Base-by-base conservation (phyloP, 2,329 filamentous ascomycete genomes). In the Talaromyces sp. region DNA sequence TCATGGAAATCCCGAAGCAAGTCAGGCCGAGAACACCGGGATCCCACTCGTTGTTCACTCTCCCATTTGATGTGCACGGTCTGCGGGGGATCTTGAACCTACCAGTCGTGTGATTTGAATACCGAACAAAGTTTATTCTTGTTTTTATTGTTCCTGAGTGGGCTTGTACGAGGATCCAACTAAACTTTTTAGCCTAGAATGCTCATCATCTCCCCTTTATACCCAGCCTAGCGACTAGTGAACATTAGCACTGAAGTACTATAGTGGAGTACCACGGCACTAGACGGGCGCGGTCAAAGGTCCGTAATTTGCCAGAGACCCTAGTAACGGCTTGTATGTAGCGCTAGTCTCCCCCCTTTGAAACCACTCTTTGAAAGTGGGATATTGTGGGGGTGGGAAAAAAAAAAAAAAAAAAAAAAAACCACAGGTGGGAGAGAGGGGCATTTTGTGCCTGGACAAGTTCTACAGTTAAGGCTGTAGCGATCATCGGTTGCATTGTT, bases 401-500 rank as follows among this genome's bases (percentile, higher is more conserved):
- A 22, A 39, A 32, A 39, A 52, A 14, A 39, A 22, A 16, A 32
- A 43, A 32, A 47, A 22, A 39, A 32, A 39, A 52, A 14, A 39
- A 22, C n/a, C n/a, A n/a, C n/a, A 16, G 20, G n/a, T 52, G 49
- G 45, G 49, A 39, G 30, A 43, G 43, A 40, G 14, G 24, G 19
- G 22, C 11, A 7, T 13, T 16, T 16, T 3, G 13, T 19, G 24
- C 4, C 29, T 44, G 41, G 41, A 13, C 10, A 22, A n/a, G 19
- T 45, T 13, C 10, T 27, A n/a, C n/a, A n/a, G n/a, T n/a, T n/a
- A n/a, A n/a, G n/a, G n/a, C n/a, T n/a, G n/a, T n/a, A n/a, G 47
- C 14, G 52, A 48, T 56, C 44, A 37, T 43, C 47, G 47, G 42
- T 53, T 47, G 54, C 32, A 53, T 53, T 40, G 41, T 17, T 30